Evolutionary conservation across 2,329 filamentous ascomycete genomes (phyloP), one percentile per base, ranked within the genome.

Genomic region (Sarocladium strictum): DNA sequence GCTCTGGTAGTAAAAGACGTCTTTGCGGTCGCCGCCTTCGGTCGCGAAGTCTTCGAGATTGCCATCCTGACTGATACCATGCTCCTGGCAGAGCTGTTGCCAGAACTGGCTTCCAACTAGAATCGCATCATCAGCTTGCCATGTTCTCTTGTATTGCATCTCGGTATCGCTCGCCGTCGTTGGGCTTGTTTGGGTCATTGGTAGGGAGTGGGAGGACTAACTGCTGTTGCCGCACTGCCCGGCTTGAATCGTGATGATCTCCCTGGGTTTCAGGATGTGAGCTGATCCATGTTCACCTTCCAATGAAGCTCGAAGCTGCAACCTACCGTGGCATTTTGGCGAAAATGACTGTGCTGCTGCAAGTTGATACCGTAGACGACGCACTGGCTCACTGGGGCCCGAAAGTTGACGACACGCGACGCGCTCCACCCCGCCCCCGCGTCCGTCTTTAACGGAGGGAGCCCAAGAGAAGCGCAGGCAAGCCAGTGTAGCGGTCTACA

Each of bases 221-320:
- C 92, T 93, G 84, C 92, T 97, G 77, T 97, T 97, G 82, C 93
- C 94, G 81, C 94, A 97, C 75, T 97, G 94, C 81, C 94, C 94
- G 61, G 95, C 93, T 76, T 99, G 94, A 65, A 99, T 88, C 59
- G 95, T 99, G 73, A 99, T 99, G 66, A 99, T 99, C 83, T 99
- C 94, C 74, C 94, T 97, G 64, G 4, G 21, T 23, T 23, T 43
- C 17, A 21, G 35, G 9, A 7, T 10, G 35, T 9, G 12, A 38
- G n/a, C 35, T 33, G 32, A 9, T 9, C 9, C 9, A 9, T 33
- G 32, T 33, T 9, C 32, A 9, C 15, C 15, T 9, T 9, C 9
- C 9, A 33, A 38, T n/a, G 5, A 7, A n/a, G n/a, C n/a, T 23
- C 19, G 19, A 7, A 7, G 38, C 1, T 55, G 23, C 23, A 9